Evolutionary conservation across 106 monocot species (phyloP).

Genomic region (Chionographis japonica): DNA sequence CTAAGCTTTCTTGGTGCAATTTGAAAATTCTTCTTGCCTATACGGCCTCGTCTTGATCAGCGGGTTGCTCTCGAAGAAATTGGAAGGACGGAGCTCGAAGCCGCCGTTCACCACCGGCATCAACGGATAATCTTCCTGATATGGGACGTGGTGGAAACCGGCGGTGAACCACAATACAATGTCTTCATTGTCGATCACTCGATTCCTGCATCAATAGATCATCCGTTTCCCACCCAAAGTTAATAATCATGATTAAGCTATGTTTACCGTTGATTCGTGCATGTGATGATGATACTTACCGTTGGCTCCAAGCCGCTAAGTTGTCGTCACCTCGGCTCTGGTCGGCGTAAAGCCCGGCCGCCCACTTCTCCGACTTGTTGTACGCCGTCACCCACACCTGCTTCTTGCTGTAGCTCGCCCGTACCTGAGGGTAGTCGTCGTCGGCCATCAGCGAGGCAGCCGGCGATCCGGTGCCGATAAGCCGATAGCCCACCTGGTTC

Average conservation of each 20-base stretch:
- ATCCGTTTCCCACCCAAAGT: too few species aligned
- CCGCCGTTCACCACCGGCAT: conserved; percentile 51
- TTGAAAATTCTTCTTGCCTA: not conserved
- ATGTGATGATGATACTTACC: conserved; percentile 17
- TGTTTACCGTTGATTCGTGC: too few species aligned
- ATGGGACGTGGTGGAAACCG: conserved; percentile 66
- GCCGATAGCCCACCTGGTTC: conserved; percentile 50
- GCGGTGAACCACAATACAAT: conserved; percentile 77
- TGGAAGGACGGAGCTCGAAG: conserved; percentile 66
- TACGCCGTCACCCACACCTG: conserved; percentile 72
- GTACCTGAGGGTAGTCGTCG: conserved; percentile 60
- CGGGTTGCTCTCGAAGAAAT: conserved; percentile 75
- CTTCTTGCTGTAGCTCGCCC: conserved; percentile 49
- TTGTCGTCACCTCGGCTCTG: conserved; percentile 57
- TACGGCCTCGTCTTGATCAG: conserved; percentile 27
- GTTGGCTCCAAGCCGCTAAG: conserved; percentile 47
- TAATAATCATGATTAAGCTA: not conserved
- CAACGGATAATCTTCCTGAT: conserved; percentile 67
- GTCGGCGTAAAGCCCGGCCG: conserved; percentile 34
- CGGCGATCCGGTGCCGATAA: conserved; percentile 16
- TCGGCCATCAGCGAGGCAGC: conserved; percentile 34
- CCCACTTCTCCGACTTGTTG: conserved; percentile 56
- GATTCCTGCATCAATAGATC: conserved; percentile 24
- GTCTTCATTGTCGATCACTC: conserved; percentile 54
- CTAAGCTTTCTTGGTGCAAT: not conserved